Conservation (phyloP, 768 basidiomycete genomes). For the Mycena venus region DNA sequence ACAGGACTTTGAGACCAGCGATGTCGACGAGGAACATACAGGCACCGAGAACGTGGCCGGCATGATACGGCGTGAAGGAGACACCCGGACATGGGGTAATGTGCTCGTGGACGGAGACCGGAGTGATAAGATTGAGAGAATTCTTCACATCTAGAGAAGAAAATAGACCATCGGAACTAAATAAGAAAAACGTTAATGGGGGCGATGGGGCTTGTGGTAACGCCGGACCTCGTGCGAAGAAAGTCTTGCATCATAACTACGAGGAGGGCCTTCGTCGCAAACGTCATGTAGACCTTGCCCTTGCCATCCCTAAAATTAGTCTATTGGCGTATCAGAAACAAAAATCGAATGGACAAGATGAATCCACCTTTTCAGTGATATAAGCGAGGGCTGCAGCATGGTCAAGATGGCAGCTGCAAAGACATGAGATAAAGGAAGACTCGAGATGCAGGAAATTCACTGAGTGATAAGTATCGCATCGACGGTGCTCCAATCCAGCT, state of each 20-base stretch:
- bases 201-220: background rate
- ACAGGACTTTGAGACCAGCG: constrained; percentile 94
- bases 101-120: constrained; percentile 93
- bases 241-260: constrained; percentile 99
- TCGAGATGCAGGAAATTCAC: constrained; percentile 64
- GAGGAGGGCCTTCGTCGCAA: constrained; percentile 98
- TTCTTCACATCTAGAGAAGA: constrained; percentile 86
- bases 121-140: constrained; percentile 88
- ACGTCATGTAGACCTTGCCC: constrained; percentile 99
- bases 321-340: constrained; percentile 53
- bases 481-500: constrained; percentile 98
- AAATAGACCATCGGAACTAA: constrained; percentile 80
- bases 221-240: constrained; percentile 90
- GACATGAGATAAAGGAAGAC: background rate
- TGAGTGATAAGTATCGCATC: constrained; percentile 97
- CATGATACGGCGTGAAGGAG: constrained; percentile 97
- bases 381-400: constrained; percentile 98
- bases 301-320: constrained; percentile 98
- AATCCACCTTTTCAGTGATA: constrained; percentile 92
- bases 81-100: constrained; percentile 94
- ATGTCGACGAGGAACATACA: constrained; percentile 99
- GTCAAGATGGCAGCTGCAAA: constrained; percentile 91
- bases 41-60: constrained; percentile 97
- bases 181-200: background rate
- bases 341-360: background rate